phyloP scores from a whole-genome alignment of 1,284 basidiomycete genomes.

The Boletus smithii region DNA sequence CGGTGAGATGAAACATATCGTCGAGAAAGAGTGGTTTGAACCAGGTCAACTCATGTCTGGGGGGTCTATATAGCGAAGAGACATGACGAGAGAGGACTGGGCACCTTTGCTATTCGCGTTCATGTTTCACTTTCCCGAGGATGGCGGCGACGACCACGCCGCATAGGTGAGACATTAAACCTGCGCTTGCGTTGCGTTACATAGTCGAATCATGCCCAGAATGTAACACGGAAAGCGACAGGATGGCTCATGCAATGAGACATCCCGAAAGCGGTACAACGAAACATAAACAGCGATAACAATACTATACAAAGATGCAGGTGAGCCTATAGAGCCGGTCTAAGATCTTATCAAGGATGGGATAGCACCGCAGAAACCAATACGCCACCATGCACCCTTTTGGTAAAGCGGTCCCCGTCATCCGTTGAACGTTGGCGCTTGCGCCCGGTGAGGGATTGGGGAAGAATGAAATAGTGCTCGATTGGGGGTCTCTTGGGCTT shows the following conservation, averaged over 20 bases:
- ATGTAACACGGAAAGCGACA: too few species aligned
- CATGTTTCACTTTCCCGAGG: conserved; percentile 19
- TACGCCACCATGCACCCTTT: conserved; percentile 22
- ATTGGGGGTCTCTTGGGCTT: conserved; percentile 35
- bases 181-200: neutral
- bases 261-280: too few species aligned
- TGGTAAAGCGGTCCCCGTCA: conserved; percentile 26
- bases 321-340: conserved; percentile 4
- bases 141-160: neutral
- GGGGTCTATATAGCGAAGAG: neutral
- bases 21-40: too few species aligned
- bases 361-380: conserved; percentile 12
- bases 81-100: neutral
- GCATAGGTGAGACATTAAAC: conserved; percentile 13
- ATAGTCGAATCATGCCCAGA: too few species aligned
- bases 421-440: conserved; percentile 34
- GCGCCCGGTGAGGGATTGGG: conserved; percentile 24
- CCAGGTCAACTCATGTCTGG: neutral
- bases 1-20: conserved; percentile 4
- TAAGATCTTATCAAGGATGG: conserved; percentile 8
- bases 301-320: conserved; percentile 29
- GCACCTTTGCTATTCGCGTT: neutral
- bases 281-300: conserved; percentile 25
- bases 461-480: conserved; percentile 42
- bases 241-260: too few species aligned